A percentile compares a stretch with the other conserved stretches of the same genome.
phyloP scores from a whole-genome alignment of 305 asterid genomes.

The Solanum hybrid region DNA sequence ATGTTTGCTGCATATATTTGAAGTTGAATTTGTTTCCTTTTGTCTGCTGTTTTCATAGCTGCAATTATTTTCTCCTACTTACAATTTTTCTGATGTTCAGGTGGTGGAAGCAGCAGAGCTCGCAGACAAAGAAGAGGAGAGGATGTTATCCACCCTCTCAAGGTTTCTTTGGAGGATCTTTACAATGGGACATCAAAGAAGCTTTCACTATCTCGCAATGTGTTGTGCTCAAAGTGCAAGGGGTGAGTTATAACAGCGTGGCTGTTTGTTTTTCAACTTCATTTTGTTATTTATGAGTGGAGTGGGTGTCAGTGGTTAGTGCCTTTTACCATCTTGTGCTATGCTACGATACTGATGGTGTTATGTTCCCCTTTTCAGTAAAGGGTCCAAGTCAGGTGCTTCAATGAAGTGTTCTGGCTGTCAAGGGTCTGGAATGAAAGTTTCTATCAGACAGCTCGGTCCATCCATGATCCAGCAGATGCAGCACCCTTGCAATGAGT shows the following conservation, averaged over 20 bases:
- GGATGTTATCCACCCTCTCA: slow-evolving; percentile 86
- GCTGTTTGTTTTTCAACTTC: background rate
- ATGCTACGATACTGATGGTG: background rate
- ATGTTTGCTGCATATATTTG: slow-evolving; percentile 3
- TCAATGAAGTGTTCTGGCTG: slow-evolving; percentile 72
- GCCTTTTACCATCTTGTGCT: background rate
- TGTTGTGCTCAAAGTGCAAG: slow-evolving; percentile 73
- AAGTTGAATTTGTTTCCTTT: background rate
- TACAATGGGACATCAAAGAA: slow-evolving; percentile 86
- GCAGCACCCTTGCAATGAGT: slow-evolving; percentile 82
- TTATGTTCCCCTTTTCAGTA: slow-evolving; percentile 26
- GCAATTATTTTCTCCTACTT: background rate
- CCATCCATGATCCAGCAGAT: slow-evolving; percentile 94
- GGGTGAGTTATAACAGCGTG: slow-evolving; percentile 40
- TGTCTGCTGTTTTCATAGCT: background rate
- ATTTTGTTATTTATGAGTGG: background rate
- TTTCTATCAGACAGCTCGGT: slow-evolving; percentile 70
- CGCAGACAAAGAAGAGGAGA: slow-evolving; percentile 95
- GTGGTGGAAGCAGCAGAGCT: slow-evolving; percentile 88
- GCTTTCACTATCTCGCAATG: slow-evolving; percentile 81
- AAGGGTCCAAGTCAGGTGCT: slow-evolving; percentile 89
- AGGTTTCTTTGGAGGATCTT: slow-evolving; percentile 85
- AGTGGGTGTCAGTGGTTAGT: background rate
- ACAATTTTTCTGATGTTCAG: slow-evolving; percentile 18
- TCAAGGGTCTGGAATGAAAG: slow-evolving; percentile 89